A percentile compares a stretch with the other conserved stretches of the same genome.
Conservation (phyloP, 768 basidiomycete genomes). For the Peribolospora baueri region DNA sequence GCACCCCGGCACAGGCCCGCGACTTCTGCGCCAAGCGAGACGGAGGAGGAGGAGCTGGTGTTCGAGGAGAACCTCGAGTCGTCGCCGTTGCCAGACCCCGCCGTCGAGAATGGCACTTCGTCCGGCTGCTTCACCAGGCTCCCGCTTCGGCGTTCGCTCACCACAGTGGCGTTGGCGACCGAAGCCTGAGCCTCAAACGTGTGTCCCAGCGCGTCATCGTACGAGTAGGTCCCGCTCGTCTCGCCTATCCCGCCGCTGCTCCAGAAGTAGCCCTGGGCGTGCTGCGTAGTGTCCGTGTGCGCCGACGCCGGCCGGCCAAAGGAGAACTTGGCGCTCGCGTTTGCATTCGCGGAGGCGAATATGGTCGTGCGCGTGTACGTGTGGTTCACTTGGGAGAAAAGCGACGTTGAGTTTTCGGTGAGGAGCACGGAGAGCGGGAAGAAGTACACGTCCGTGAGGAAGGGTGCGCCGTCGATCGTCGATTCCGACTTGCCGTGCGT, state of each 20-base stretch:
- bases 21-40: too few species aligned
- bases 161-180: too few species aligned
- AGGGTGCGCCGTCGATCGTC: background rate
- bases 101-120: too few species aligned
- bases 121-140: too few species aligned
- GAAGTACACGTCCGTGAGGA: background rate
- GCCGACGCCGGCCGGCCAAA: background rate
- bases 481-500: background rate
- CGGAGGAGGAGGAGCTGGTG: too few species aligned
- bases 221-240: background rate
- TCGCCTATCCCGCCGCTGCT: background rate
- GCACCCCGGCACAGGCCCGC: too few species aligned
- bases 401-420: too few species aligned
- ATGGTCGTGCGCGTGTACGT: background rate
- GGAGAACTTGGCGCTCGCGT: background rate
- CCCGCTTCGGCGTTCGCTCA: too few species aligned
- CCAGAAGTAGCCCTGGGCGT: background rate
- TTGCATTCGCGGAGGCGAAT: background rate
- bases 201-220: background rate
- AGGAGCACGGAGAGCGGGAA: background rate
- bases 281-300: background rate
- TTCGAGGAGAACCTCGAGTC: too few species aligned
- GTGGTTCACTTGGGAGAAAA: constrained; percentile 1
- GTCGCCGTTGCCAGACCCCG: too few species aligned
- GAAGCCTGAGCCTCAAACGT: background rate